Evolutionary conservation across 176 grass and related monocot species (phyloP).

Genomic region (Avena sativa): DNA sequence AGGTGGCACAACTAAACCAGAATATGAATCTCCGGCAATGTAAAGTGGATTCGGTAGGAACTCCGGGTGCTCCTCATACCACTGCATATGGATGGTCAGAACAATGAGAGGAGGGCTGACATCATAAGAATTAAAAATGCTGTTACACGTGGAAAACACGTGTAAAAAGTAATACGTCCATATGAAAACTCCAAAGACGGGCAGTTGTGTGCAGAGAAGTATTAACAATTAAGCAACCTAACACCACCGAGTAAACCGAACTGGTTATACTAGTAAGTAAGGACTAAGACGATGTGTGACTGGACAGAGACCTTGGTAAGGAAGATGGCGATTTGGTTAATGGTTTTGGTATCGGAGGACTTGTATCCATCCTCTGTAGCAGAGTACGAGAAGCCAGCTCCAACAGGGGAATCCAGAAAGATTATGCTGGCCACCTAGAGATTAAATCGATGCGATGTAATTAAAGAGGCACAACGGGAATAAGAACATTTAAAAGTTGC

Average conservation of each 20-base stretch:
- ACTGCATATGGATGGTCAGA: background rate
- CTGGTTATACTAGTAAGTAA: too few species aligned
- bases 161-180: too few species aligned
- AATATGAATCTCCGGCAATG: slow-evolving; percentile 10
- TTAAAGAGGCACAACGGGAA: background rate
- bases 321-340: slow-evolving; percentile 1
- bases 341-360: background rate
- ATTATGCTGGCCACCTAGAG: background rate
- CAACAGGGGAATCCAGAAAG: background rate
- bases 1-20: background rate
- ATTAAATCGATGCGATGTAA: too few species aligned
- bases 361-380: background rate
- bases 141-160: too few species aligned
- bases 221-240: background rate
- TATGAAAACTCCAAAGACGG: too few species aligned
- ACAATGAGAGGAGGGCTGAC: background rate
- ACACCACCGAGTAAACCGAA: background rate
- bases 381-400: background rate
- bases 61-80: slow-evolving; percentile 1
- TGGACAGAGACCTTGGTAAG: background rate
- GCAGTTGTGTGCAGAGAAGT: background rate
- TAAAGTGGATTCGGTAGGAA: background rate
- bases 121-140: too few species aligned
- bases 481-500: background rate
- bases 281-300: too few species aligned